Conservation (phyloP, 768 basidiomycete species). For the Suillus luteus region DNA sequence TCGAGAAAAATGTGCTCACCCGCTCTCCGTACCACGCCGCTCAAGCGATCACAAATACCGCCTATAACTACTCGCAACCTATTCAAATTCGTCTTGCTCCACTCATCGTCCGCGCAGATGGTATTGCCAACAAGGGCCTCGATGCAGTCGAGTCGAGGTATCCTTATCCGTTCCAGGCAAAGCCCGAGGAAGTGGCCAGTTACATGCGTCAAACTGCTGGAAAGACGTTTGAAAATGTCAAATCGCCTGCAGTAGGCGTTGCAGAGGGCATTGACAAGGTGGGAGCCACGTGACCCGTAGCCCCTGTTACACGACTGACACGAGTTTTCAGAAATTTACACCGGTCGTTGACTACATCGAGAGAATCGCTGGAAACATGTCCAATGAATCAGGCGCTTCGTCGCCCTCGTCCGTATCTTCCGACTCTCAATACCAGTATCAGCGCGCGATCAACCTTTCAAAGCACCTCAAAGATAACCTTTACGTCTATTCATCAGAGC, state of each 20-base stretch:
- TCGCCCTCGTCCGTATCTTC: conserved; percentile 48
- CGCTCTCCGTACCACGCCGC: conserved; percentile 67
- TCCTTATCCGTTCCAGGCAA: conserved; percentile 75
- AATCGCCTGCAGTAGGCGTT: conserved; percentile 58
- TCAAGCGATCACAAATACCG: conserved; percentile 57
- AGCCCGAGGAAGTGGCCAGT: conserved; percentile 68
- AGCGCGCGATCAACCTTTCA: conserved; percentile 69
- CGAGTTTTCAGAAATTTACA: conserved; percentile 53
- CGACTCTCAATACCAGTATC: conserved; percentile 73
- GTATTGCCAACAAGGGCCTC: conserved; percentile 71
- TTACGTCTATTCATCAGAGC: conserved; percentile 66
- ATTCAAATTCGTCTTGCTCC: conserved; percentile 67
- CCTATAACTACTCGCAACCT: conserved; percentile 65
- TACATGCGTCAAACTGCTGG: conserved; percentile 60
- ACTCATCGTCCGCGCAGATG: conserved; percentile 62
- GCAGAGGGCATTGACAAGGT: conserved; percentile 77
- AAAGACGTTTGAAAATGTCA: conserved; percentile 70
- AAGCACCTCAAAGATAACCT: conserved; percentile 63
- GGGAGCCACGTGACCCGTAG: conserved; percentile 27
- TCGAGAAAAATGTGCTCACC: conserved; percentile 62
- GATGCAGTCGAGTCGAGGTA: conserved; percentile 73
- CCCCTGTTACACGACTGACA: conserved; percentile 12
- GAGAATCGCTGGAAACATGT: conserved; percentile 49
- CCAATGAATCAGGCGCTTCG: conserved; percentile 48
- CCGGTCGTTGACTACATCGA: conserved; percentile 77